Evolutionary conservation across 192 early-diverging fungal genomes (phyloP).

Genomic region (Globomyces pollinis-pini): DNA sequence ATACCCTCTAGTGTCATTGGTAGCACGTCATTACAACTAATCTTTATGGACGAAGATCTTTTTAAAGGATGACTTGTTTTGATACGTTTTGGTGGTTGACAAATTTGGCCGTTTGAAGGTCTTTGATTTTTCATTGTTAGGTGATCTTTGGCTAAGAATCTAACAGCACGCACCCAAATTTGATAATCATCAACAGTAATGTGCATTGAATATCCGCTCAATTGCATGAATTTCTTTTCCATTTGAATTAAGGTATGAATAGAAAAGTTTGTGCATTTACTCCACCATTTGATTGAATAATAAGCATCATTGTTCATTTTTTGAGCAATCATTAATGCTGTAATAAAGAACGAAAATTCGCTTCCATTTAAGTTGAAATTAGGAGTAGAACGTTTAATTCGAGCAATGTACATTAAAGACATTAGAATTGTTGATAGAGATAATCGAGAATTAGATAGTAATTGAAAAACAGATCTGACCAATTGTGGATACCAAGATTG

Average conservation of each 20-base stretch:
- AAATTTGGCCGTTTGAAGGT: no score
- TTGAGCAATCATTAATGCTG: neutral
- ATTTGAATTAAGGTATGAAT: neutral
- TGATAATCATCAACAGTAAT: neutral
- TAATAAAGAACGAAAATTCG: neutral
- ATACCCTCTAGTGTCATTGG: no score
- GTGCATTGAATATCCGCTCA: neutral
- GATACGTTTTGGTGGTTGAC: no score
- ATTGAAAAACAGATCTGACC: neutral
- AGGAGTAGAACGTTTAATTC: neutral
- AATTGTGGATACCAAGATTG: neutral
- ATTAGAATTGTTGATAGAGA: neutral
- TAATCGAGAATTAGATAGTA: neutral
- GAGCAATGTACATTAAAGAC: neutral
- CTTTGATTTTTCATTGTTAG: neutral
- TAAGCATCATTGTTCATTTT: constrained; percentile 7
- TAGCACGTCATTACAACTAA: no score
- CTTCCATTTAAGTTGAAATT: neutral
- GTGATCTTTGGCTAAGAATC: neutral
- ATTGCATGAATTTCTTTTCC: neutral
- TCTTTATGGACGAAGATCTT: no score
- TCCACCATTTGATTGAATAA: neutral
- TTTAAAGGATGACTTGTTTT: no score
- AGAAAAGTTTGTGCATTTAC: neutral
- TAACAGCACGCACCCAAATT: neutral